These are phyloP conservation scores for Trichoderma pleuroti DNA, from an alignment of 2,329 filamentous ascomycete species.

Conservation along the genomic window DNA sequence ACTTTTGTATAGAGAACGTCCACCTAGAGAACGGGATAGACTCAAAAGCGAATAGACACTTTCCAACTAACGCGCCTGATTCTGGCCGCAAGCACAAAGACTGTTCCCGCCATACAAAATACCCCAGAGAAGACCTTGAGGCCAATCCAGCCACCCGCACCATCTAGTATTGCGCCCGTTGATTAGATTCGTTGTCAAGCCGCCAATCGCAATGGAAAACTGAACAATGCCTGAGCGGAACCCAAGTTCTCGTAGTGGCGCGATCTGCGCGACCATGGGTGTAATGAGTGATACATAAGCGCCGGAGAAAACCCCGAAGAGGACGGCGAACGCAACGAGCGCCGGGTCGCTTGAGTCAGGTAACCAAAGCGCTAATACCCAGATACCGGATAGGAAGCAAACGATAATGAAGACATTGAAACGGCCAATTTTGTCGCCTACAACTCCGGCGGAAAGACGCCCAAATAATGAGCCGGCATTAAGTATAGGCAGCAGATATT, in stretches of 20 bases:
- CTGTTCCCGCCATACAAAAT: background rate
- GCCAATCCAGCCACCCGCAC: background rate
- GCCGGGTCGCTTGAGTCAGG: background rate
- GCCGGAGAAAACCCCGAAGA: background rate
- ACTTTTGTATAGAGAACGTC: background rate
- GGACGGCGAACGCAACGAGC: background rate
- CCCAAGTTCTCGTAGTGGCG: background rate
- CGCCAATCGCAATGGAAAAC: background rate
- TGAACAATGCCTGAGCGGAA: background rate
- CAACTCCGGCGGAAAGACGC: background rate
- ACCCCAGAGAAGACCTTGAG: background rate
- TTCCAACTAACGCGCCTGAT: background rate
- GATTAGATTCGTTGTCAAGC: background rate
- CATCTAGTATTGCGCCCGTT: background rate
- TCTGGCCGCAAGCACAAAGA: background rate
- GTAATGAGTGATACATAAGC: background rate
- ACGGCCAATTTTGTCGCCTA: background rate
- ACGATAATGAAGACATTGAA: background rate
- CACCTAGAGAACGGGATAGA: background rate
- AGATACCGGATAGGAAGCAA: background rate
- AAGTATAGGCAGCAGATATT: background rate
- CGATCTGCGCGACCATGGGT: background rate
- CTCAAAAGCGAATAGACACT: background rate
- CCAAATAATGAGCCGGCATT: background rate
- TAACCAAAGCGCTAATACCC: background rate